phyloP scores from a whole-genome alignment of 192 early-diverging fungal genomes.

The Obelidium mucronatum region DNA sequence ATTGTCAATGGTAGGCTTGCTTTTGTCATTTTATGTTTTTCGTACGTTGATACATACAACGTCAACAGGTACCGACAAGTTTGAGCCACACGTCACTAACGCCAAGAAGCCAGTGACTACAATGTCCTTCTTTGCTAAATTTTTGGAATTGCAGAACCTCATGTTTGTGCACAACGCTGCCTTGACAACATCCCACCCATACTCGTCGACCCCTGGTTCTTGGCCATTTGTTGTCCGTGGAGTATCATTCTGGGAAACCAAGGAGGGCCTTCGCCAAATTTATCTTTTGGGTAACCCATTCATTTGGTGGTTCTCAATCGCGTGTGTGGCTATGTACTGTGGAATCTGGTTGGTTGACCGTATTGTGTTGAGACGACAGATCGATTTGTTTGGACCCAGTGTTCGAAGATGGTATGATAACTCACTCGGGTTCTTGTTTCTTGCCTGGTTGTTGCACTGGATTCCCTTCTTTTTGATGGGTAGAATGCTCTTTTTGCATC shows the following conservation, averaged over 20 bases:
- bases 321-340: constrained; percentile 67
- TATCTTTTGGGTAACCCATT: constrained; percentile 91
- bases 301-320: constrained; percentile 79
- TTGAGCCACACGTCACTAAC: constrained; percentile 22
- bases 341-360: constrained; percentile 73
- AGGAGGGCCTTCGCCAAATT: constrained; percentile 80
- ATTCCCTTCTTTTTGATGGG: constrained; percentile 94
- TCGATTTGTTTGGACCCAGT: constrained; percentile 62
- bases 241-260: constrained; percentile 91
- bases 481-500: constrained; percentile 91
- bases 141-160: constrained; percentile 82
- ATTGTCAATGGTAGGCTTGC: constrained; percentile 62
- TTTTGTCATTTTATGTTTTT: neutral
- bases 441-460: constrained; percentile 88
- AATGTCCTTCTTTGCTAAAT: constrained; percentile 84
- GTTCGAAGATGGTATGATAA: constrained; percentile 66
- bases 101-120: constrained; percentile 58
- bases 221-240: constrained; percentile 91
- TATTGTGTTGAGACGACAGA: constrained; percentile 74
- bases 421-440: constrained; percentile 78
- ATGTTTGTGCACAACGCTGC: constrained; percentile 94
- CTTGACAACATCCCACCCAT: constrained; percentile 91
- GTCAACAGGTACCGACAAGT: constrained; percentile 46
- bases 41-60: neutral
- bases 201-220: constrained; percentile 84